A percentile compares a stretch with the other conserved stretches of the same genome.
phyloP scores from a whole-genome alignment of 768 basidiomycete species.

The Heimioporus sp. region DNA sequence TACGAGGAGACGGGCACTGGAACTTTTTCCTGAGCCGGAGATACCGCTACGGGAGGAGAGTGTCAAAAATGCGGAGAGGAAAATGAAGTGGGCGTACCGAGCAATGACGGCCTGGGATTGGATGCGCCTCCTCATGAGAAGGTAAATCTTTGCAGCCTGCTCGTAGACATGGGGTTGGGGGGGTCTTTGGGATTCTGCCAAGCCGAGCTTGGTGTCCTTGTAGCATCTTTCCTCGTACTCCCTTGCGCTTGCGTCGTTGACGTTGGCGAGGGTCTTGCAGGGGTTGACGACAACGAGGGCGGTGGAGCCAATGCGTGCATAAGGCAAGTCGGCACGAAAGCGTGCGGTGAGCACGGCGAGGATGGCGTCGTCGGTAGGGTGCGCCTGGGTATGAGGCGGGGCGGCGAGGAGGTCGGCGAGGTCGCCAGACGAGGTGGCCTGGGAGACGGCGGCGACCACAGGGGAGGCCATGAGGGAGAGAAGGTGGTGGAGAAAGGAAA shows the following conservation, averaged over 20 bases:
- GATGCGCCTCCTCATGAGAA: slow-evolving; percentile 51
- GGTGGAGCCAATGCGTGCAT: slow-evolving; percentile 48
- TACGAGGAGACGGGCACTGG: slow-evolving; percentile 48
- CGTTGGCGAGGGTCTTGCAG: slow-evolving; percentile 52
- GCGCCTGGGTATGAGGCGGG: slow-evolving; percentile 38
- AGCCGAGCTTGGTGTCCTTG: slow-evolving; percentile 47
- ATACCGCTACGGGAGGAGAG: slow-evolving; percentile 44
- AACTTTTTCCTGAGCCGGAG: slow-evolving; percentile 62
- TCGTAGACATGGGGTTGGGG: slow-evolving; percentile 64
- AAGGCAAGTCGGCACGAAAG: slow-evolving; percentile 57
- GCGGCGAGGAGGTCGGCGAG: slow-evolving; percentile 44
- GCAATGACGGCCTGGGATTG: slow-evolving; percentile 57
- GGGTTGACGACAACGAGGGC: slow-evolving; percentile 61
- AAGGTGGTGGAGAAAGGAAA: slow-evolving; percentile 8
- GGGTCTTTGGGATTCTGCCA: slow-evolving; percentile 35
- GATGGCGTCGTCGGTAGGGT: slow-evolving; percentile 58
- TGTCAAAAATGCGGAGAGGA: slow-evolving; percentile 14
- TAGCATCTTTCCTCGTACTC: slow-evolving; percentile 57
- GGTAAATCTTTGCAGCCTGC: slow-evolving; percentile 56
- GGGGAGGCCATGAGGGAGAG: slow-evolving; percentile 39
- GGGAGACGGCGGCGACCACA: slow-evolving; percentile 27
- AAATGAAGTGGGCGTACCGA: slow-evolving; percentile 36
- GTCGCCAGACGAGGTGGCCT: slow-evolving; percentile 46
- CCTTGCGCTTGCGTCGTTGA: slow-evolving; percentile 54
- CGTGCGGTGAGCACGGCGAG: slow-evolving; percentile 54